Conservation (phyloP, 2,329 filamentous ascomycete genomes). For the Verticillium nubilum region DNA sequence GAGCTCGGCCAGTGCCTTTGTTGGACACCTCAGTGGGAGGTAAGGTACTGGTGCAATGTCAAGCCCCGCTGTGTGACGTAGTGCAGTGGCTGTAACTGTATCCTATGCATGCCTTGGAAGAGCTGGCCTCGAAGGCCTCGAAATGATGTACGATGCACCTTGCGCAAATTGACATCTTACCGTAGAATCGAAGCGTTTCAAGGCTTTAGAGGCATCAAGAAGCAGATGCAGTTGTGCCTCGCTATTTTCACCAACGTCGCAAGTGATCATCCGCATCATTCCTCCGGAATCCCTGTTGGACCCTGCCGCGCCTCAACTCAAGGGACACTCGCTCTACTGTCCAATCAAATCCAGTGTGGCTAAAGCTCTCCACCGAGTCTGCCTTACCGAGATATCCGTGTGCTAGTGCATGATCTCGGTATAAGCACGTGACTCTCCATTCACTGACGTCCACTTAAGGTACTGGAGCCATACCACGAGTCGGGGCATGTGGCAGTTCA, state of each 20-base stretch:
- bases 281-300: not conserved
- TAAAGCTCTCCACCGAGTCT: too few relatives aligned
- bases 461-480: not conserved
- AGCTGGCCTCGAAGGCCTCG: not conserved
- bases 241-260: not conserved
- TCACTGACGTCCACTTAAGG: not conserved
- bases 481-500: not conserved
- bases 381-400: not conserved
- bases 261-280: not conserved
- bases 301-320: not conserved
- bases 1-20: not conserved
- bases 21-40: not conserved
- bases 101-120: not conserved
- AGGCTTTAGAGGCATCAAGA: too few relatives aligned
- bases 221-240: too few relatives aligned
- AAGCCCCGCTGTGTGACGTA: not conserved
- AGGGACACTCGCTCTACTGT: not conserved
- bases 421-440: not conserved
- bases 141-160: too few relatives aligned
- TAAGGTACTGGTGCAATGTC: not conserved
- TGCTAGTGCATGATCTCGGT: not conserved
- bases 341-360: not conserved
- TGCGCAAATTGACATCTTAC: too few relatives aligned
- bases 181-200: too few relatives aligned
- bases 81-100: not conserved